A percentile compares a stretch with the other conserved stretches of the same genome.
These are phyloP conservation scores for Rubroboletus satanas DNA, from an alignment of 768 basidiomycete genomes.

Conservation along the genomic window DNA sequence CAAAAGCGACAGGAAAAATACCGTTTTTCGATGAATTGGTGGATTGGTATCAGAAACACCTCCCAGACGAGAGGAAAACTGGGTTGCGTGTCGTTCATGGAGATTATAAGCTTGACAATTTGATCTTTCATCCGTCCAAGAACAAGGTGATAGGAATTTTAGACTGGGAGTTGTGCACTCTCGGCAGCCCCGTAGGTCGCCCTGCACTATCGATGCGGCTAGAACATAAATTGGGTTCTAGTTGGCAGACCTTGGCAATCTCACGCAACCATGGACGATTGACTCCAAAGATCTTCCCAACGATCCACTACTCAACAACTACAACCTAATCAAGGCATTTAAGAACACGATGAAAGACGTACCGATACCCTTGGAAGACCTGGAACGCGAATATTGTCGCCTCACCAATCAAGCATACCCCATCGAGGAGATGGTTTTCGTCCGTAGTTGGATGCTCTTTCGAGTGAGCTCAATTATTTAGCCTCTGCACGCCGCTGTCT, in stretches of 20 bases:
- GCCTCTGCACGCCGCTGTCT: background rate
- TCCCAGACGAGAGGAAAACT: constrained; percentile 73
- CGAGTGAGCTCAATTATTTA: constrained; percentile 43
- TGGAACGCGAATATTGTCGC: constrained; percentile 81
- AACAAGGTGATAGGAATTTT: constrained; percentile 91
- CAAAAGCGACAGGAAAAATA: constrained; percentile 59
- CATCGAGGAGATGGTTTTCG: constrained; percentile 74
- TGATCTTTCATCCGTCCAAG: constrained; percentile 91
- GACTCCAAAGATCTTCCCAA: constrained; percentile 40
- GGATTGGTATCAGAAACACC: constrained; percentile 67
- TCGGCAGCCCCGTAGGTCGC: constrained; percentile 77
- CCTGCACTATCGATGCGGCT: background rate
- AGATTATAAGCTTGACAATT: constrained; percentile 97
- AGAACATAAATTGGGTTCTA: constrained; percentile 21
- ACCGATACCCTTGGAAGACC: constrained; percentile 62
- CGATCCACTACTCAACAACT: constrained; percentile 11
- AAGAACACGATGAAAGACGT: constrained; percentile 55
- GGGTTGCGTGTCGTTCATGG: constrained; percentile 92
- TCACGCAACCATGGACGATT: constrained; percentile 81
- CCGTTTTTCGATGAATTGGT: constrained; percentile 71
- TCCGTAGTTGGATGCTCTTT: constrained; percentile 82
- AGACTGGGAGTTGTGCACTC: constrained; percentile 96
- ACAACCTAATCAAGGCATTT: constrained; percentile 48
- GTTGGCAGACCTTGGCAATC: constrained; percentile 87
- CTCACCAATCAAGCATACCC: constrained; percentile 67